These are phyloP conservation scores for Trichothecium sympodiale DNA, from an alignment of 2,329 filamentous ascomycete genomes.

Conservation along the genomic window DNA sequence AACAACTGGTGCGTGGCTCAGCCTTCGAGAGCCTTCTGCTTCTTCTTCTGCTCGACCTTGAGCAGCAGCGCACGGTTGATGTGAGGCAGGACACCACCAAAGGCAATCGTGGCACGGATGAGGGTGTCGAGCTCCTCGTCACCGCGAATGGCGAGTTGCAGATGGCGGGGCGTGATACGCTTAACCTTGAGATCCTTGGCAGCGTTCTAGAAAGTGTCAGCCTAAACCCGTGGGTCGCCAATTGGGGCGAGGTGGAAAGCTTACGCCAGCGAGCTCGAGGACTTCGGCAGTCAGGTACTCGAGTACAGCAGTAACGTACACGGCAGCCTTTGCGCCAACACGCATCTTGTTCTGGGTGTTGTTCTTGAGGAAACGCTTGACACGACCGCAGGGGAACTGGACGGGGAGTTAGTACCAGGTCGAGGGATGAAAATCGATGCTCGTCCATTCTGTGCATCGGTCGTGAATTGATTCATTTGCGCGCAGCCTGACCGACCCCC, in stretches of 20 bases:
- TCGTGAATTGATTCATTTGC: too few species aligned
- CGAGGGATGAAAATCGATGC: too few species aligned
- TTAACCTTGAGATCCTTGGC: slow-evolving; percentile 99
- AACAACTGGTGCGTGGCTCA: not conserved
- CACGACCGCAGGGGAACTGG: slow-evolving; percentile 97
- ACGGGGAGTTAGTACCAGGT: slow-evolving; percentile 12
- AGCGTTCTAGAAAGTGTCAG: slow-evolving; percentile 53
- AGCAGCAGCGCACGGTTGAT: slow-evolving; percentile 95
- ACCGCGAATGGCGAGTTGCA: slow-evolving; percentile 95
- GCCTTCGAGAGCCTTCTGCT: slow-evolving; percentile 44
- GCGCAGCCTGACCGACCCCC: too few species aligned
- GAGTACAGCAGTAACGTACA: slow-evolving; percentile 95
- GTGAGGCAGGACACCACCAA: slow-evolving; percentile 94
- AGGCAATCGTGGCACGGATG: slow-evolving; percentile 95
- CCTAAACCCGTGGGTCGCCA: not conserved
- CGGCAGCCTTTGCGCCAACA: slow-evolving; percentile 94
- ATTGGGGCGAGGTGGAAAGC: slow-evolving; percentile 20
- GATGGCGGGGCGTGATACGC: slow-evolving; percentile 95
- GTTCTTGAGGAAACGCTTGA: slow-evolving; percentile 99
- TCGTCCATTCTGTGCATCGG: too few species aligned
- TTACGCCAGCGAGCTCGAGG: slow-evolving; percentile 83
- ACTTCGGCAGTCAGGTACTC: slow-evolving; percentile 98
- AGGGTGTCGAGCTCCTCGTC: slow-evolving; percentile 97
- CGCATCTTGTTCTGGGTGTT: slow-evolving; percentile 99
- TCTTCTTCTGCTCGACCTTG: slow-evolving; percentile 98